Evolutionary conservation across 306 rosid genomes (phyloP), one percentile per base, ranked within the genome.

Genomic region (Dryas drummondii): DNA sequence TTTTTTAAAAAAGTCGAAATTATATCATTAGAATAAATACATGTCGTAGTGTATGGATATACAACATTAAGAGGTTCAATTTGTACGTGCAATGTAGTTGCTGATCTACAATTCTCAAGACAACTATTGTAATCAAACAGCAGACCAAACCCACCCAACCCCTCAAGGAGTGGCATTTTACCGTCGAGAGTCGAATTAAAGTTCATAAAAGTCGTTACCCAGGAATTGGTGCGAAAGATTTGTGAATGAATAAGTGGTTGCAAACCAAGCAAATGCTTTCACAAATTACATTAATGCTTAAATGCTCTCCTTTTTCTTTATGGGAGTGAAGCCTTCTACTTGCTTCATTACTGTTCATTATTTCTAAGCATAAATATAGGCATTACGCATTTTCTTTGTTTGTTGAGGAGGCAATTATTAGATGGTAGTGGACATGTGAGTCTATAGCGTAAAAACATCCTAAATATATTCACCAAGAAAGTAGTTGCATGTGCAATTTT

Each of bases 91-190:
- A 63, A 1, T 26, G 58, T 49, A 7, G 27, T 27, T 65, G 73
- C 73, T 9, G 49, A 8, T 63, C 50, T 60, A 9, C 47, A 60
- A 60, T 4, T 12, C 26, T 16, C 61, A 62, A 4, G 59, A 32
- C 47, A 27, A 50, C 27, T 27, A 12, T 12, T 14, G 19, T 11
- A 32, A 51, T 51, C 7, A 50, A 69, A 14, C 45, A 45, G 17
- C 6, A 14, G 60, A 69, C 47, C 73, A 32, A 50, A 50, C 73
- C 50, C 74, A 74, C 63, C 78, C 53, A 74, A 53, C 66, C 22
- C 55, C 32, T 27, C 41, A 46, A 14, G 46, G 55, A 41, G 22
- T 52, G 53, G 47, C 75, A 56, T 41, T 56, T 44, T 17, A 42
- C 50, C 37, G 0, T 12, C 15, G 5, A 19, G 14, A 14, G 64